Evolutionary conservation across 2,329 filamentous ascomycete genomes (phyloP).

Genomic region (Atkinsonella hypoxylon): DNA sequence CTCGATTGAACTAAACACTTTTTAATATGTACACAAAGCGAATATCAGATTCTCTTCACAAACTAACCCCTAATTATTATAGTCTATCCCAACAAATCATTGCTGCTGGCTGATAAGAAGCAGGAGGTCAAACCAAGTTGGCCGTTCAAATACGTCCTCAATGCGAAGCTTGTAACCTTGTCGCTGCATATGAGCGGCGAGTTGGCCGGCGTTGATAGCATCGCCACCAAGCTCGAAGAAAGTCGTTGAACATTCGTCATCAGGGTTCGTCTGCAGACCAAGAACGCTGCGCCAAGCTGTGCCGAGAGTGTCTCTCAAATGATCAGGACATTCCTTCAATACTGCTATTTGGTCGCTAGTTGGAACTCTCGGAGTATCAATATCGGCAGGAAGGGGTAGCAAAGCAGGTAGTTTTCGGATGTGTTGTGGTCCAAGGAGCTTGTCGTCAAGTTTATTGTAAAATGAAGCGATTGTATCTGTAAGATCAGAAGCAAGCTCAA

Average conservation of each 20-base stretch:
- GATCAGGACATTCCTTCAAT: neutral
- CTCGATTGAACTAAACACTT: too few relatives aligned
- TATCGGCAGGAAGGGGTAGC: neutral
- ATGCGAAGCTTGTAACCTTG: neutral
- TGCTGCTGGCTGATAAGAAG: neutral
- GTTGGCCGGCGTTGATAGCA: conserved; percentile 1
- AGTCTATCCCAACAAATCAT: neutral
- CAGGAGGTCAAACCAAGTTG: neutral
- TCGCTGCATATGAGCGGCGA: conserved; percentile 1
- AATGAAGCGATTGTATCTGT: neutral
- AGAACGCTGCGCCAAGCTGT: neutral
- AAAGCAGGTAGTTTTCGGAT: neutral
- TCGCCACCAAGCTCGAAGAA: conserved; percentile 2
- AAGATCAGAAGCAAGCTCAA: neutral
- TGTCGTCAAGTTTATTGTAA: neutral
- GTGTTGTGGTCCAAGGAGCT: neutral
- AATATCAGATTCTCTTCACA: neutral
- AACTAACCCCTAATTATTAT: neutral
- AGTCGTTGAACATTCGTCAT: neutral
- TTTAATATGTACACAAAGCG: too few relatives aligned
- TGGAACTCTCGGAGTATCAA: neutral
- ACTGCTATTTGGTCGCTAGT: neutral
- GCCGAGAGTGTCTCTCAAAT: neutral
- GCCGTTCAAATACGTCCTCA: neutral
- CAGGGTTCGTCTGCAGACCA: neutral